Base-by-base conservation (phyloP, 2,329 filamentous ascomycete species). In the Aspergillus costaricaensis region DNA sequence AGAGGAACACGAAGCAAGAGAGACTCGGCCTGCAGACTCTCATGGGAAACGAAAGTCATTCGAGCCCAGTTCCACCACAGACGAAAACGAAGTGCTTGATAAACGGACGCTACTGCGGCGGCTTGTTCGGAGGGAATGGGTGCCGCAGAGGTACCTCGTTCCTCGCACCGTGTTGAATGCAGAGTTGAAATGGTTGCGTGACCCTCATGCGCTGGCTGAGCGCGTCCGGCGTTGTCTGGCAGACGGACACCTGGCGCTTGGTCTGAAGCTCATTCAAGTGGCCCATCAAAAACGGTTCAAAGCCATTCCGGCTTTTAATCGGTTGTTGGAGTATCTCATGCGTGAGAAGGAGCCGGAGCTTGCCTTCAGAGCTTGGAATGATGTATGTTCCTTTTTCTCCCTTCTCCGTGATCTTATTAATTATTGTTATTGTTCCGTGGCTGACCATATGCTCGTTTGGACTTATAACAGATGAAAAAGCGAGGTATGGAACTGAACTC, bases 301-400 rank as follows among this genome's bases (percentile, higher is more conserved):
- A 60, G 87, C 89, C 64, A 80, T 85, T 4, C 92, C 96, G 60
- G 88, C 90, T 60, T 99, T 94, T 93, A 98, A 98, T 76, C 86
- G 91, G 71, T 76, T 96, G 48, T 88, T 99, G 59, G 84, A 88
- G 59, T 86, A 92, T 74, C 81, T 86, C 63, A 78, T 97, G 74
- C 77, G 83, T 44, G 80, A 86, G 23, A 81, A 85, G 44, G 82
- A 83, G 55, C 75, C 92, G 36, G 82, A 83, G 61, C 78, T 81
- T 19, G 93, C 91, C 17, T 77, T 96, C 59, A 92, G 90, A 77
- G 81, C 92, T n/a, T 97, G 88, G 79, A 96, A 97, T 75, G 94
- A 98, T 75, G 90, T 91, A 75, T 64, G 23, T 9, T 36, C 48
- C 12, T 5, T 4, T 36, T 36, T 14, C 32, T 6, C 14, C 50